A percentile compares a stretch with the other conserved stretches of the same genome.
These are phyloP conservation scores for Selaginella moellendorffii DNA, from an alignment of 75 land plant genomes.

Conservation along the genomic window DNA sequence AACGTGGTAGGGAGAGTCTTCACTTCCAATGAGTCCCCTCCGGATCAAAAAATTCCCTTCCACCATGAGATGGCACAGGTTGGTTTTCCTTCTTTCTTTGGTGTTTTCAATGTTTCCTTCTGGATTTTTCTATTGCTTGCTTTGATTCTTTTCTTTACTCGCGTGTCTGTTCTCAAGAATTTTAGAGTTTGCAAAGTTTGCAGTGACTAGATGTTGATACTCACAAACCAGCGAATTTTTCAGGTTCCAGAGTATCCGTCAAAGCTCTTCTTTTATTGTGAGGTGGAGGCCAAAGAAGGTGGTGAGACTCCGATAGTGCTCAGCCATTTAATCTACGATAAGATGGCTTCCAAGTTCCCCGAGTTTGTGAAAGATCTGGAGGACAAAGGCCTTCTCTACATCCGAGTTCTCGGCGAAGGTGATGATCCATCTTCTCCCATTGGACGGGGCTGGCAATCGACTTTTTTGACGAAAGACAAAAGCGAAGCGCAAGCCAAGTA, in stretches of 20 bases:
- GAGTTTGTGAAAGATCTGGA: conserved; percentile 70
- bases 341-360: conserved; percentile 56
- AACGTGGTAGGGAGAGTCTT: conserved; percentile 83
- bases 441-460: conserved; percentile 97
- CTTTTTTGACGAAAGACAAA: conserved; percentile 73
- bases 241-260: conserved; percentile 88
- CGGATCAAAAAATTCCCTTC: conserved; percentile 93
- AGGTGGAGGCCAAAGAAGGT: conserved; percentile 67
- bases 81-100: no score
- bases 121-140: no score
- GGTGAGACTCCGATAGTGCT: conserved; percentile 95
- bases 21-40: conserved; percentile 95
- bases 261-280: conserved; percentile 85
- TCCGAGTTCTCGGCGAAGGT: conserved; percentile 47
- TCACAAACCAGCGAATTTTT: no score
- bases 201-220: no score
- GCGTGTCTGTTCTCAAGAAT: no score
- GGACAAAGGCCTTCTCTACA: conserved; percentile 63
- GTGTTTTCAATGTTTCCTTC: no score
- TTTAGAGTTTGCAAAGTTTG: no score
- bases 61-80: conserved; percentile 99
- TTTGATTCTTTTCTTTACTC: no score
- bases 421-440: conserved; percentile 94
- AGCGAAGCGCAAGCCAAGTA: conserved; percentile 70
- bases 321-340: conserved; percentile 62